These are phyloP conservation scores for Pseudozyma thailandica DNA, from an alignment of 1,284 basidiomycete species.

Conservation along the genomic window DNA sequence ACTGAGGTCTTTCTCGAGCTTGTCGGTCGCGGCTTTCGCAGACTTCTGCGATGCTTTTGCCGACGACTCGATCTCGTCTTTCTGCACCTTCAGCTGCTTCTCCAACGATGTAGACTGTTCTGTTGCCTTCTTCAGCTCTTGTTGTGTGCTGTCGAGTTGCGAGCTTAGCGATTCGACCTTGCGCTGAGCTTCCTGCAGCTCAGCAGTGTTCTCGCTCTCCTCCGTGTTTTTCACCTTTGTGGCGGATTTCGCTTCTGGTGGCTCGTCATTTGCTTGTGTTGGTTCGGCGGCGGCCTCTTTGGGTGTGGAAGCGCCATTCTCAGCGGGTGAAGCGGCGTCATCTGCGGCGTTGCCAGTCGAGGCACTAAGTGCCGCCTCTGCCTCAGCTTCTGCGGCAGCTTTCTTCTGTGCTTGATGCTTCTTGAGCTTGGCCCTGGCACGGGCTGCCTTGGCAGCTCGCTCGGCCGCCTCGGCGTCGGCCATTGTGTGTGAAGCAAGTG, in stretches of 20 bases:
- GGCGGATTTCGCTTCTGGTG: not conserved
- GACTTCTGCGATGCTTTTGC: slow-evolving; percentile 13
- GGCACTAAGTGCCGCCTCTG: slow-evolving; percentile 7
- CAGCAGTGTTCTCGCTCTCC: slow-evolving; percentile 1
- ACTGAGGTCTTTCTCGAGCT: slow-evolving; percentile 25
- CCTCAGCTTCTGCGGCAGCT: slow-evolving; percentile 43
- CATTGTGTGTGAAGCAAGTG: slow-evolving; percentile 27
- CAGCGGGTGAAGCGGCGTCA: slow-evolving; percentile 5
- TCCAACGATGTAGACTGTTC: slow-evolving; percentile 15
- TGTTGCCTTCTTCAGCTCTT: slow-evolving; percentile 18
- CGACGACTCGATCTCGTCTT: slow-evolving; percentile 13
- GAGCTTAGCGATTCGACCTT: slow-evolving; percentile 14
- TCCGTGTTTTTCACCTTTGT: not conserved
- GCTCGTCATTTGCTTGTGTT: not conserved
- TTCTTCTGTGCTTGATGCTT: slow-evolving; percentile 57
- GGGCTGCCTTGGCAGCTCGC: slow-evolving; percentile 54
- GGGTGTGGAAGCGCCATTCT: slow-evolving; percentile 17
- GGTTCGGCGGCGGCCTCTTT: slow-evolving; percentile 8
- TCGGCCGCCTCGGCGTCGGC: slow-evolving; percentile 50
- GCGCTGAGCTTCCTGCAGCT: slow-evolving; percentile 19
- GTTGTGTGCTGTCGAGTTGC: slow-evolving; percentile 25
- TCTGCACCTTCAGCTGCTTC: slow-evolving; percentile 17
- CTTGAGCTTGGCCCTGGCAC: slow-evolving; percentile 51
- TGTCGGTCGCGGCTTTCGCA: slow-evolving; percentile 7
- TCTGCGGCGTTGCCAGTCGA: slow-evolving; percentile 20